These are phyloP conservation scores for Condylostoma magnum DNA, from an alignment of 169 alveolate genomes.

Conservation along the genomic window DNA sequence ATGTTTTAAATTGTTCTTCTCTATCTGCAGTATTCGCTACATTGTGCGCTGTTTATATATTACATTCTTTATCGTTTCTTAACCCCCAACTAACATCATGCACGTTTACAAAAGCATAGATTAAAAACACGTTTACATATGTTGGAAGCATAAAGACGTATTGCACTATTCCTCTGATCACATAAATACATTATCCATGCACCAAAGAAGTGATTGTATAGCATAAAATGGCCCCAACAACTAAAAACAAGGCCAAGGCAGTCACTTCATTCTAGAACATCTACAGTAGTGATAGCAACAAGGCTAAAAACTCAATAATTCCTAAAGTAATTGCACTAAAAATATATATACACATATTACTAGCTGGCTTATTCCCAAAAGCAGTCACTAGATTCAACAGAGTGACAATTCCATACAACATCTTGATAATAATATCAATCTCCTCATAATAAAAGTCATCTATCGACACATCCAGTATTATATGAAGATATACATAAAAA, in stretches of 20 bases:
- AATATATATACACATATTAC: neutral
- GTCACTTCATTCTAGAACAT: neutral
- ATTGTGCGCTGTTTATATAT: neutral
- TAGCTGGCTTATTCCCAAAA: neutral
- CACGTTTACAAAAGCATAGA: slow-evolving; percentile 54
- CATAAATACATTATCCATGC: neutral
- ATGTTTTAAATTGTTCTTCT: slow-evolving; percentile 21
- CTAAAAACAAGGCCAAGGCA: neutral
- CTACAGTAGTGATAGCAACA: neutral
- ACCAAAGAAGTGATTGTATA: neutral
- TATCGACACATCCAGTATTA: neutral
- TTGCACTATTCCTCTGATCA: slow-evolving; percentile 20
- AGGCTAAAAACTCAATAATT: neutral
- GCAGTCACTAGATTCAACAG: slow-evolving; percentile 4
- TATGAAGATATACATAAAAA: neutral
- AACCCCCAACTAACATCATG: slow-evolving; percentile 68
- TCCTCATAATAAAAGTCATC: neutral
- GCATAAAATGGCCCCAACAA: neutral
- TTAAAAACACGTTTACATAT: slow-evolving; percentile 45
- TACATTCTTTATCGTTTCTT: neutral
- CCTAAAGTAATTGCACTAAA: neutral
- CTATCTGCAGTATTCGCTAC: neutral
- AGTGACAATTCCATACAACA: neutral
- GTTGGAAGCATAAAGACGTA: slow-evolving; percentile 57
- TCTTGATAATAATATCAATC: no score